Base-by-base conservation (phyloP, 495 filamentous ascomycete species). In the Xylaria castorea region DNA sequence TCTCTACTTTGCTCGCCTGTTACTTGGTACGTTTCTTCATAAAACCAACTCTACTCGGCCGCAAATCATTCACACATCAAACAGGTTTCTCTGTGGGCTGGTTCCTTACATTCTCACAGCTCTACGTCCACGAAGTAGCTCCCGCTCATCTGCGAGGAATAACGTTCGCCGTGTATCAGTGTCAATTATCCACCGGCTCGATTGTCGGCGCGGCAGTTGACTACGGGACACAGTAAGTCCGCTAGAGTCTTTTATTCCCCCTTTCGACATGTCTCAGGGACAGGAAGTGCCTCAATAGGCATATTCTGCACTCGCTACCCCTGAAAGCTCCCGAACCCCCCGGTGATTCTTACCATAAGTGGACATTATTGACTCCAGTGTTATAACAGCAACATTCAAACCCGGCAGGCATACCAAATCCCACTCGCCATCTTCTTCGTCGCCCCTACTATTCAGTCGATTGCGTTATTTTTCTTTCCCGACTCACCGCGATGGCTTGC, bases 401-500 rank as follows among this genome's bases (percentile, higher is more conserved):
- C 77, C n/a, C 85, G 79, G 53, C 64, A 76, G 58, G 77, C 82
- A 1, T 89, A 89, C 71, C 79, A 82, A 16, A 85, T 89, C 57
- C 87, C 87, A 1, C 80, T 89, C 0, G 85, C 84, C 12, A 69
- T 88, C 16, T 80, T 88, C 72, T 89, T 83, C 74, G 78, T 84
- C 22, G 81, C 87, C 22, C 87, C 87, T 1, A 80, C 80, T 16
- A 75, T 89, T 57, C 78, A 87, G 53, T 77, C 81, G 30, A 68
- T 81, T 16, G 83, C 83, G n/a, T 67, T 89, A 36, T 75, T 88
- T 68, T 86, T 88, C 78, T 84, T 89, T 40, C 87, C 87, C 0
- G 87, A 89, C 66, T 85, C 82, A 22, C 88, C 88, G 1, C 84
- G 88, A 38, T 90, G 88, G 88, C 81, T 90, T 11, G 77, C 88